These are phyloP conservation scores for Stagonosporopsis chrysanthemi DNA, from an alignment of 2,329 filamentous ascomycete genomes.

Conservation along the genomic window DNA sequence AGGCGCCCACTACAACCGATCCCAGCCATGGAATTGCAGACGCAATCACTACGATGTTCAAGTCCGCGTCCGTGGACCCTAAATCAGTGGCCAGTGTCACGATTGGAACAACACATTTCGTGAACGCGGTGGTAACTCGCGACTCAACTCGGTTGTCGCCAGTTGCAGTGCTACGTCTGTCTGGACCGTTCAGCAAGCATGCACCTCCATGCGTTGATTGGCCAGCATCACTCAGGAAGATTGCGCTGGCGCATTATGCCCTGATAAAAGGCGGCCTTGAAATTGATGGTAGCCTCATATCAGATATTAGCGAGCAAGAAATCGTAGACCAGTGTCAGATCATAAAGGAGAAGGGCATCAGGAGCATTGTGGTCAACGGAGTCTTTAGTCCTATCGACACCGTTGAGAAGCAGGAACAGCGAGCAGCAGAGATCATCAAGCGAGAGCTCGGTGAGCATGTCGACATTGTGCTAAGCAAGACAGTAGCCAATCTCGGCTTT, in stretches of 20 bases:
- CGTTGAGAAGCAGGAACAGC: slow-evolving; percentile 60
- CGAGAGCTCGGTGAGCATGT: slow-evolving; percentile 54
- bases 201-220: slow-evolving; percentile 61
- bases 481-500: slow-evolving; percentile 60
- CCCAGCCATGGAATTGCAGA: slow-evolving; percentile 48
- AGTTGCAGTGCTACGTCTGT: slow-evolving; percentile 62
- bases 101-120: slow-evolving; percentile 62
- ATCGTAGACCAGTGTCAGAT: slow-evolving; percentile 54
- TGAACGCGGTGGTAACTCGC: slow-evolving; percentile 60
- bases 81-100: slow-evolving; percentile 54
- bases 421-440: slow-evolving; percentile 58
- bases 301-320: slow-evolving; percentile 54
- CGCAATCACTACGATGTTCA: slow-evolving; percentile 49
- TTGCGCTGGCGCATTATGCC: slow-evolving; percentile 57
- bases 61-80: slow-evolving; percentile 40
- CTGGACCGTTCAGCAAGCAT: slow-evolving; percentile 57
- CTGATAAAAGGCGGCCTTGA: slow-evolving; percentile 59
- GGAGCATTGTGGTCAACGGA: slow-evolving; percentile 62
- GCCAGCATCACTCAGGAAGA: slow-evolving; percentile 53
- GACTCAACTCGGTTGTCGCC: slow-evolving; percentile 58
- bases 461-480: slow-evolving; percentile 61
- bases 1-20: slow-evolving; percentile 48
- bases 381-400: slow-evolving; percentile 67
- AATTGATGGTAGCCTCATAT: slow-evolving; percentile 58
- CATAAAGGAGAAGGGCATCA: slow-evolving; percentile 55